Conservation (phyloP, 495 filamentous ascomycete genomes). For the Aspergillus panamensis region DNA sequence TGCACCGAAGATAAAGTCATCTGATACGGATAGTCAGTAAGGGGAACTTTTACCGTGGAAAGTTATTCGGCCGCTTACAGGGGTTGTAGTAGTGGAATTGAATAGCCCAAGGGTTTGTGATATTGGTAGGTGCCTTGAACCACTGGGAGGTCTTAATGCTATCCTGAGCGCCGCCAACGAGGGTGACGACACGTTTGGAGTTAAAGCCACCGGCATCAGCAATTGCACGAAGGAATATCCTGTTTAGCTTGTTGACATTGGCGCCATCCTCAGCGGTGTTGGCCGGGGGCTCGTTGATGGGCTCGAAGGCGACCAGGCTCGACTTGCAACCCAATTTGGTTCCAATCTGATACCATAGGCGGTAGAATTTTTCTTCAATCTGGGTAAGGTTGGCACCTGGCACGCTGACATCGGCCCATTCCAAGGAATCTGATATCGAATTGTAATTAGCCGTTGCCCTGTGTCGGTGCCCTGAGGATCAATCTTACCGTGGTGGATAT, state of each 20-base stretch:
- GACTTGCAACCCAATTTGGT: conserved; percentile 53
- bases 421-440: conserved; percentile 44
- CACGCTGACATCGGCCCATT: conserved; percentile 54
- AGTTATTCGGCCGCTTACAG: conserved; percentile 32
- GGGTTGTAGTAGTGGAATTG: conserved; percentile 65
- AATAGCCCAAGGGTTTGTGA: conserved; percentile 56
- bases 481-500: conserved; percentile 53
- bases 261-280: conserved; percentile 47
- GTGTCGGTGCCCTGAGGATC: not conserved
- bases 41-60: conserved; percentile 24
- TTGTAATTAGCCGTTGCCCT: conserved; percentile 4
- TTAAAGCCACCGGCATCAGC: conserved; percentile 56
- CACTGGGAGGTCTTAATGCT: conserved; percentile 51
- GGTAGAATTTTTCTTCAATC: conserved; percentile 55
- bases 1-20: conserved; percentile 51
- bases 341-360: conserved; percentile 59
- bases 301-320: conserved; percentile 54
- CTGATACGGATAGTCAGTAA: conserved; percentile 11
- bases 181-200: conserved; percentile 52
- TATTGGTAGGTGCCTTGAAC: conserved; percentile 48
- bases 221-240: conserved; percentile 55
- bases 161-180: conserved; percentile 51
- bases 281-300: conserved; percentile 58
- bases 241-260: conserved; percentile 53
- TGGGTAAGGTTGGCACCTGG: conserved; percentile 45